Base-by-base conservation (phyloP, 1,139 yeast species). In the Arxiozyma telluris region DNA sequence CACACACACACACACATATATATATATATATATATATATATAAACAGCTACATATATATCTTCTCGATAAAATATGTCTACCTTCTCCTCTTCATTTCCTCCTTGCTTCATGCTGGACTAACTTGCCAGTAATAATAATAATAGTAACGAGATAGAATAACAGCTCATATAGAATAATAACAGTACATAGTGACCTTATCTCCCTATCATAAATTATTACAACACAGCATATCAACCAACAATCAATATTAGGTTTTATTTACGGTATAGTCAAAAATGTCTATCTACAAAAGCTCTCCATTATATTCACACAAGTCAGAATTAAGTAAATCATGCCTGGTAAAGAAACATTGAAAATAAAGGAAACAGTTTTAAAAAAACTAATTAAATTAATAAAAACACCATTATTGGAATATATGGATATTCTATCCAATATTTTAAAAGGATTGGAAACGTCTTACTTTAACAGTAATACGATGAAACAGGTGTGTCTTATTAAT, bases 351-450 rank as follows among this genome's bases (percentile, higher is more conserved):
- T 23, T 41, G 27, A 41, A 27, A 7, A 41, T 50, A 21, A 45
- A 50, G 15, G 34, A 45, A 12, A 41, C 27, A 44, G 38, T 45
- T 18, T 25, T 41, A 34, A 38, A 20, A 27, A 45, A 45, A 30
- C 25, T 50, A 39, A 18, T 43, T 20, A 17, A 45, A 25, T 52
- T 54, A 4, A 17, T 54, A 17, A 47, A 25, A 11, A 48, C 17
- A 20, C 54, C 57, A 23, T 46, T 54, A 41, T 27, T 49, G 18
- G 50, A 54, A 47, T 50, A 50, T 20, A 53, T 52, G 21, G 53
- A 54, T 44, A 47, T 50, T 11, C 22, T 54, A 11, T 17, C 48
- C n/a, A 51, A 52, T 23, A 41, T 43, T 7, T 38, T 54, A 25
- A 43, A 42, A 11, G 41, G 42, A 17, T 38, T 46, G 17, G n/a